Evolutionary conservation across 208 protist species (phyloP), one percentile per base, ranked within the genome.

Genomic region (Trypanosoma lewisi): DNA sequence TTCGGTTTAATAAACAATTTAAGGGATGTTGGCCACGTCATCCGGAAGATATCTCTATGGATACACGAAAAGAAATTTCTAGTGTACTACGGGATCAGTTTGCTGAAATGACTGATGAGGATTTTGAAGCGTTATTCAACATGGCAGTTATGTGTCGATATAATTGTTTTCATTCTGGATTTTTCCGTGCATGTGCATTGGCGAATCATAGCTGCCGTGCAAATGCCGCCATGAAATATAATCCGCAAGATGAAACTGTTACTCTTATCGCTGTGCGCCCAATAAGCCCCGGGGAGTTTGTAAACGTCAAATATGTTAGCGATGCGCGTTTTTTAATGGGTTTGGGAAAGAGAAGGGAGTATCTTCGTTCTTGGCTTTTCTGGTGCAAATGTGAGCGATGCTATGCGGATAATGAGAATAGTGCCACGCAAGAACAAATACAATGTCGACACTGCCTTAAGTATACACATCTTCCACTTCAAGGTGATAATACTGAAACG

Each of bases 191-290:
- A 4, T 95, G 88, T 44, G 88, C 88, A 37, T 63, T 95, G 56
- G 83, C 84, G 17, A 95, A 95, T 66, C 88, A 95, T 78, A 92
- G 83, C 70, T 95, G 88, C 64, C 57, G 68, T 41, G 82, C 88
- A 30, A 95, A 95, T 75, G 83, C 88, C n/a, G 88, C 88, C 27
- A 95, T 95, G 85, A 95, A 95, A 75, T 91, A 85, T 58, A 83
- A 69, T 65, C 60, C 54, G 14, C 53, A 49, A 7, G 69, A 80
- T 12, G 56, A 82, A n/a, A 84, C 81, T 2, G 83, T 92, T 37
- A 90, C 78, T 28, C 87, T 95, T 75, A 79, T 90, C 49, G 72
- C 78, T 1, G 88, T 95, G 7, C 77, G 78, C 39, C 51, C 52
- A 23, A 87, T 95, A 31, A 49, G 70, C 47, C 70, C 85, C 1